Evolutionary conservation across 345 rosid genomes (phyloP).

Genomic region (Abelmoschus esculentus): DNA sequence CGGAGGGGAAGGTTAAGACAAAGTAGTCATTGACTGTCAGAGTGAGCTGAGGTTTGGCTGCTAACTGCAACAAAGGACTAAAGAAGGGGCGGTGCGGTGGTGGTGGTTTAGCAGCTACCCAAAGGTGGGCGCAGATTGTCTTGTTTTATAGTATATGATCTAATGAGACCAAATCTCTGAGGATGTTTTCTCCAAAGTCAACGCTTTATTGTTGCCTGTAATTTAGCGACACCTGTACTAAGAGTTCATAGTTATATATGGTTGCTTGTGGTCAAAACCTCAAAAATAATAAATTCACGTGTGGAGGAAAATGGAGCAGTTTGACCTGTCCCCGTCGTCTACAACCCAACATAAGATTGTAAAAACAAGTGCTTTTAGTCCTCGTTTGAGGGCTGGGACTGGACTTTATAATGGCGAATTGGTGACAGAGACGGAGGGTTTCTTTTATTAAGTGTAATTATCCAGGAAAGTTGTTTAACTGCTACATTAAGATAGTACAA

Average conservation of each 20-base stretch:
- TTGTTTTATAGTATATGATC: background rate
- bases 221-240: conserved; percentile 18
- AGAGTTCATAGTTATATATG: no score
- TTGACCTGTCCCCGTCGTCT: conserved; percentile 19
- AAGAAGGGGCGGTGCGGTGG: no score
- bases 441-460: no score
- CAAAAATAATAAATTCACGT: conserved; percentile 11
- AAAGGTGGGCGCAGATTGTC: conserved; percentile 22
- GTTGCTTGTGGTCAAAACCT: background rate
- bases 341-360: background rate
- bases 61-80: background rate
- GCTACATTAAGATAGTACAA: no score
- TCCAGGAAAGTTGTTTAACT: no score
- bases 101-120: no score
- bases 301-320: conserved; percentile 25
- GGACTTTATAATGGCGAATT: no score
- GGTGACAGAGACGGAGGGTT: no score
- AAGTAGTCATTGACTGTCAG: conserved; percentile 45
- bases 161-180: conserved; percentile 10
- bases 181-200: conserved; percentile 35
- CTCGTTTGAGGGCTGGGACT: no score
- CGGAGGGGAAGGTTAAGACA: background rate
- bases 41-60: conserved; percentile 47
- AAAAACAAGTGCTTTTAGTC: no score
- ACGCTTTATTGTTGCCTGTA: conserved; percentile 18